Percentiles rank a stretch among this genome's conserved stretches.
These are phyloP conservation scores for Pancytospora philotis DNA, from an alignment of 371 early-diverging fungal genomes.

Conservation along the genomic window DNA sequence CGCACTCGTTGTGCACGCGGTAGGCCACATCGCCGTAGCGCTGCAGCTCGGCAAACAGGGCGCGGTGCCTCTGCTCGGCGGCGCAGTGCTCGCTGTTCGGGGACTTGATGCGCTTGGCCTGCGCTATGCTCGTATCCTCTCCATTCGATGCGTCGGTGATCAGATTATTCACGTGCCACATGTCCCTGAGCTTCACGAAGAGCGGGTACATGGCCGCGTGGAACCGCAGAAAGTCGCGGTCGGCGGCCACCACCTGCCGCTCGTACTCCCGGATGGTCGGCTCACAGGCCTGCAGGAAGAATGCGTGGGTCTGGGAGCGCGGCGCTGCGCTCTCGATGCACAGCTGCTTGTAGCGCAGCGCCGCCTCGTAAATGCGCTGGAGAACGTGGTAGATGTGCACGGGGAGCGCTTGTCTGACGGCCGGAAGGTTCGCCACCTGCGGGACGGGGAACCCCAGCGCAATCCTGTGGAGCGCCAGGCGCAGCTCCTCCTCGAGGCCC, in stretches of 20 bases:
- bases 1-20: slow-evolving; percentile 18
- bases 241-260: slow-evolving; percentile 11
- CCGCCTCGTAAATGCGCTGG: slow-evolving; percentile 18
- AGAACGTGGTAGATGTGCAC: slow-evolving; percentile 18
- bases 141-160: background rate
- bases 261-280: slow-evolving; percentile 27
- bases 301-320: slow-evolving; percentile 5
- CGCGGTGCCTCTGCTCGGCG: background rate
- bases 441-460: slow-evolving; percentile 29
- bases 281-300: slow-evolving; percentile 22
- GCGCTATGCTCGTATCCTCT: background rate
- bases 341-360: slow-evolving; percentile 26
- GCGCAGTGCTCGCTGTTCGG: background rate
- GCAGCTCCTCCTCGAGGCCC: slow-evolving; percentile 6
- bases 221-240: slow-evolving; percentile 28
- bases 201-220: slow-evolving; percentile 30
- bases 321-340: slow-evolving; percentile 15
- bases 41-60: background rate
- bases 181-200: slow-evolving; percentile 27
- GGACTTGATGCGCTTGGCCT: background rate
- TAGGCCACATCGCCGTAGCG: background rate
- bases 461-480: slow-evolving; percentile 17
- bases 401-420: background rate
- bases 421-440: background rate
- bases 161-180: slow-evolving; percentile 27